phyloP scores from a whole-genome alignment of 202 grass and related monocot genomes.

The Setaria viridis region DNA sequence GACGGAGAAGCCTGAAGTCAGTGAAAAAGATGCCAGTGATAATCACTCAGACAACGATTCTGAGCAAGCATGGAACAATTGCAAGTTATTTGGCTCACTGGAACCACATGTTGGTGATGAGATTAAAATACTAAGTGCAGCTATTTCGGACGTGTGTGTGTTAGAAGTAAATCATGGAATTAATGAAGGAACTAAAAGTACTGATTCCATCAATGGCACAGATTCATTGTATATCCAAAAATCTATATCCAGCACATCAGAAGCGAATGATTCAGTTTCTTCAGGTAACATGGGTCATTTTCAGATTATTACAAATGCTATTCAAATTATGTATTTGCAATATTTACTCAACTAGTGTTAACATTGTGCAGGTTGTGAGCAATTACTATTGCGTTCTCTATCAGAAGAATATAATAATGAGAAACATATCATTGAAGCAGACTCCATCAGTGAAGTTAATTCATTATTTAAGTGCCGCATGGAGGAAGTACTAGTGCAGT shows the following conservation, averaged over 20 bases:
- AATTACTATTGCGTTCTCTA: background rate
- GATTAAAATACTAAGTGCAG: constrained; percentile 33
- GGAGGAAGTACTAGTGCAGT: constrained; percentile 52
- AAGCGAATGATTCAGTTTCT: constrained; percentile 25
- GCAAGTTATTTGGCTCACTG: constrained; percentile 46
- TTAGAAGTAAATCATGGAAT: constrained; percentile 34
- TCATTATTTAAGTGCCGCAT: constrained; percentile 52
- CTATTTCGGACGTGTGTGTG: constrained; percentile 41
- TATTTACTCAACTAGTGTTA: constrained; percentile 30
- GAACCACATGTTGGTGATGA: constrained; percentile 45
- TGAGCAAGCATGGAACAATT: constrained; percentile 33
- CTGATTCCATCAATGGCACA: background rate
- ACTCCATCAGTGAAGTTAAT: constrained; percentile 43
- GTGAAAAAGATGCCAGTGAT: constrained; percentile 11
- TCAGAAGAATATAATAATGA: constrained; percentile 20
- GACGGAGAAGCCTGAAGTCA: constrained; percentile 34
- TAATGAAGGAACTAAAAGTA: background rate
- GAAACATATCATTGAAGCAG: constrained; percentile 2
- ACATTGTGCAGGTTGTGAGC: constrained; percentile 36
- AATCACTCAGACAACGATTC: constrained; percentile 22
- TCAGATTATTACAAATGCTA: background rate
- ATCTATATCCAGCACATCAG: background rate
- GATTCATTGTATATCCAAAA: constrained; percentile 11
- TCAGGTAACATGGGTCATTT: constrained; percentile 38
- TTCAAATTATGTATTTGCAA: constrained; percentile 17